Percentiles rank a stretch among this genome's conserved stretches.
Conservation (phyloP, 2,329 filamentous ascomycete genomes). For the Elsinoe fawcettii region DNA sequence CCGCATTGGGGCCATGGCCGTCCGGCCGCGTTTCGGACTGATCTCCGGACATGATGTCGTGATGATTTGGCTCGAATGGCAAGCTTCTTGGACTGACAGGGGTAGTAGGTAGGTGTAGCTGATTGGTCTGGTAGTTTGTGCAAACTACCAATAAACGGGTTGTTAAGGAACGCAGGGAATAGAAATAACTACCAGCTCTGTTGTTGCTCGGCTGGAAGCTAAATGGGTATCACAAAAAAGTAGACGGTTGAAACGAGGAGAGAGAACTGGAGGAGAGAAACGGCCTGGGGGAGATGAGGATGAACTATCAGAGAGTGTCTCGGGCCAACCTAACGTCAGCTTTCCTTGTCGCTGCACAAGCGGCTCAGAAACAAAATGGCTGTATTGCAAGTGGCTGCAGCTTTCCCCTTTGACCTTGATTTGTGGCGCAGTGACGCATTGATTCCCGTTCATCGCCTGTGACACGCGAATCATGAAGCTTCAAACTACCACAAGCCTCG, state of each 20-base stretch:
- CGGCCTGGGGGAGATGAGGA: not conserved
- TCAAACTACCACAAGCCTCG: not conserved
- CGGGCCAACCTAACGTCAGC: not conserved
- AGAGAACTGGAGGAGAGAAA: not conserved
- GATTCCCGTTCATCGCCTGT: not conserved
- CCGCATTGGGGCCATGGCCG: not conserved
- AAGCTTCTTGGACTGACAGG: not conserved
- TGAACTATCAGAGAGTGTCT: too few relatives aligned
- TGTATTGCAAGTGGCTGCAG: conserved; percentile 5
- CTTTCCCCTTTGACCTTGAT: not conserved
- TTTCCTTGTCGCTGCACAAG: not conserved
- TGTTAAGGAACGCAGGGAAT: not conserved
- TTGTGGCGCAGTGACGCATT: conserved; percentile 12
- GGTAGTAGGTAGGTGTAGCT: not conserved
- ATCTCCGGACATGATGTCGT: not conserved
- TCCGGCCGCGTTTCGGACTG: not conserved
- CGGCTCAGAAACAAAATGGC: conserved; percentile 11
- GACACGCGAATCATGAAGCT: not conserved
- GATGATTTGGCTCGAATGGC: not conserved
- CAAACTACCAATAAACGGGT: not conserved
- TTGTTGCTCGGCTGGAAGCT: not conserved
- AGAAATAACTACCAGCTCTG: not conserved
- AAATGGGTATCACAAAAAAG: not conserved
- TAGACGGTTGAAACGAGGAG: conserved; percentile 2
- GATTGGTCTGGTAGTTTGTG: not conserved